Evolutionary conservation across 1,139 yeast species (phyloP).

Genomic region (Pichia sp.): DNA sequence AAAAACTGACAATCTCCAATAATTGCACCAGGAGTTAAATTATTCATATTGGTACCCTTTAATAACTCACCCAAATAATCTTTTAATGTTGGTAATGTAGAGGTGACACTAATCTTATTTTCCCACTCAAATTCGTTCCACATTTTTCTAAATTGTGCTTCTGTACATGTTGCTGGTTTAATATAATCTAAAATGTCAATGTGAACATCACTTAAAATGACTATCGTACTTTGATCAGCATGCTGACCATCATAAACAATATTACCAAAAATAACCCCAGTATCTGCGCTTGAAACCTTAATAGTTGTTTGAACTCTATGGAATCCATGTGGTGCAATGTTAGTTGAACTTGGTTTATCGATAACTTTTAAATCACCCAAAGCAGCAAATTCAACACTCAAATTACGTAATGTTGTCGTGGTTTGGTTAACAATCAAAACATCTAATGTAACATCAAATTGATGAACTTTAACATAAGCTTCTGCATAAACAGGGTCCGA

Average conservation of each 20-base stretch:
- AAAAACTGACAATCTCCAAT: constrained; percentile 86
- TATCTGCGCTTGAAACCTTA: constrained; percentile 94
- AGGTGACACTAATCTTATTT: constrained; percentile 87
- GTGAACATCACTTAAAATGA: constrained; percentile 89
- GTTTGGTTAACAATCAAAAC: constrained; percentile 94
- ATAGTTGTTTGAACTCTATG: constrained; percentile 82
- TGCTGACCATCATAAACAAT: constrained; percentile 95
- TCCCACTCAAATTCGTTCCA: constrained; percentile 99
- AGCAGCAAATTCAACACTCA: constrained; percentile 93
- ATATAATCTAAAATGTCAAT: constrained; percentile 97
- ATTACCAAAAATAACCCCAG: constrained; percentile 96
- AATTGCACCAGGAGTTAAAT: constrained; percentile 86
- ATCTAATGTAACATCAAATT: constrained; percentile 90
- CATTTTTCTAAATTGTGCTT: constrained; percentile 89
- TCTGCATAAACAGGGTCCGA: constrained; percentile 98
- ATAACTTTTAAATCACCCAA: constrained; percentile 93
- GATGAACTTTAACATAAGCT: constrained; percentile 91
- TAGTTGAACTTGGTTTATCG: constrained; percentile 88
- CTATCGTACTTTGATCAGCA: constrained; percentile 84
- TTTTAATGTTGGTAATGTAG: constrained; percentile 61
- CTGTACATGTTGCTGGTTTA: constrained; percentile 87
- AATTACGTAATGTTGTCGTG: constrained; percentile 78
- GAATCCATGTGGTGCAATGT: constrained; percentile 95
- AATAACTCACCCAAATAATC: constrained; percentile 74
- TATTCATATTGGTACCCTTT: constrained; percentile 86